Base-by-base conservation (phyloP, 1,284 basidiomycete genomes). In the Ceratobasidium theobromae region DNA sequence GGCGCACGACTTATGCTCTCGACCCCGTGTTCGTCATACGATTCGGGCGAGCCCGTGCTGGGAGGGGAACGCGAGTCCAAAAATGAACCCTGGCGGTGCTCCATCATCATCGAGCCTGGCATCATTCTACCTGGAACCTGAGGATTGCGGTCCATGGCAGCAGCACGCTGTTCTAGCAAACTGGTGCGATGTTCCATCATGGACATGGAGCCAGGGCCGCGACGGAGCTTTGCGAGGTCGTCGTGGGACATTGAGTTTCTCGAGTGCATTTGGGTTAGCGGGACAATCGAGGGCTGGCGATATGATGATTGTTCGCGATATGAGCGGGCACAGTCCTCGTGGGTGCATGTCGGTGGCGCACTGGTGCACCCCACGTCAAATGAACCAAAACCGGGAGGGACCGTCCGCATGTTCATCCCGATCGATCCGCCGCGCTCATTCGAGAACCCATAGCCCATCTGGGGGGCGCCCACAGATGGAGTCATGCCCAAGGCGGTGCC, bases 291-390 rank as follows among this genome's bases (percentile, higher is more conserved):
- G 33, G 52, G 2, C 46, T 53, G 53, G 35, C 67, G 43, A 43
- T 54, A 48, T 21, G 38, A n/a, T n/a, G n/a, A 46, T 25, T 53
- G 41, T n/a, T 66, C 49, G 30, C 78, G 73, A 70, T 79, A 80
- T 53, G 75, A 77, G 73, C 79, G 78, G 71, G 79, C 78, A 69
- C 79, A 80, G 16, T 80, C 79, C 52, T 79, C 77, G 68, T 80
- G 79, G 70, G 77, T 78, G 67, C 79, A 80, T 5, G 75, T 72
- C 4, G 79, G 79, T 1, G 79, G 78, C 1, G 76, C 74, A 43
- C 77, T 74, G 68, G 67, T 40, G 49, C 65, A 57, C 51, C 69
- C 32, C 51, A 52, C 41, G 6, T 53, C 41, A 38, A 41, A 66
- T 9, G n/a, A n/a, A n/a, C 46, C 41, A 18, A 33, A 11, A 51